phyloP scores from a whole-genome alignment of 257 asterid genomes.

The Agastache rugosa region DNA sequence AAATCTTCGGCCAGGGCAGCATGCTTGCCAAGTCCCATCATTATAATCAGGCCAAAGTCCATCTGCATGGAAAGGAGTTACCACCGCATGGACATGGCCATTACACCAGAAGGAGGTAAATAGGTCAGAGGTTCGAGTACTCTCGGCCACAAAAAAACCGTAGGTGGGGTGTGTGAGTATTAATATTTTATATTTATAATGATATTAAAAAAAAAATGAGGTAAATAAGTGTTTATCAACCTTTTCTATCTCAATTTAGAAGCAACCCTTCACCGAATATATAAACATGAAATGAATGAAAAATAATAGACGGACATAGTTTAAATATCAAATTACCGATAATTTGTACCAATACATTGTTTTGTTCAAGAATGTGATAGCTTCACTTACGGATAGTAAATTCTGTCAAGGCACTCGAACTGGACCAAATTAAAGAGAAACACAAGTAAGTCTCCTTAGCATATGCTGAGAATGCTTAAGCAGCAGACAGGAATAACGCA shows the following conservation, averaged over 20 bases:
- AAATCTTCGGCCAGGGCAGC: conserved; percentile 76
- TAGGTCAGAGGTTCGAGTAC: too few species aligned
- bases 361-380: conserved; percentile 32
- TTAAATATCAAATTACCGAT: conserved; percentile 15
- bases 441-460: conserved; percentile 35
- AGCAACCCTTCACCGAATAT: conserved; percentile 11
- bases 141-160: too few species aligned
- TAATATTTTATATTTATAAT: too few species aligned
- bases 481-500: neutral
- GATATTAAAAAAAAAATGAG: too few species aligned
- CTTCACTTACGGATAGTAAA: conserved; percentile 86
- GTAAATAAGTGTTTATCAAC: conserved; percentile 14
- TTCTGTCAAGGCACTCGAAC: conserved; percentile 56
- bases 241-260: conserved; percentile 12
- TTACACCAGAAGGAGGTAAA: conserved; percentile 22
- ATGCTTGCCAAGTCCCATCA: conserved; percentile 92
- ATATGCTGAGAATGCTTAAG: conserved; percentile 2
- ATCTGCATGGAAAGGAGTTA: conserved; percentile 52
- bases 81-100: conserved; percentile 12
- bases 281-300: conserved; percentile 14
- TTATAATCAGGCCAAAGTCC: conserved; percentile 97
- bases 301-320: neutral
- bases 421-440: conserved; percentile 52
- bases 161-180: too few species aligned
- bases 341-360: conserved; percentile 28